phyloP scores from a whole-genome alignment of 2,329 filamentous ascomycete species.

The Trichoderma sp. region DNA sequence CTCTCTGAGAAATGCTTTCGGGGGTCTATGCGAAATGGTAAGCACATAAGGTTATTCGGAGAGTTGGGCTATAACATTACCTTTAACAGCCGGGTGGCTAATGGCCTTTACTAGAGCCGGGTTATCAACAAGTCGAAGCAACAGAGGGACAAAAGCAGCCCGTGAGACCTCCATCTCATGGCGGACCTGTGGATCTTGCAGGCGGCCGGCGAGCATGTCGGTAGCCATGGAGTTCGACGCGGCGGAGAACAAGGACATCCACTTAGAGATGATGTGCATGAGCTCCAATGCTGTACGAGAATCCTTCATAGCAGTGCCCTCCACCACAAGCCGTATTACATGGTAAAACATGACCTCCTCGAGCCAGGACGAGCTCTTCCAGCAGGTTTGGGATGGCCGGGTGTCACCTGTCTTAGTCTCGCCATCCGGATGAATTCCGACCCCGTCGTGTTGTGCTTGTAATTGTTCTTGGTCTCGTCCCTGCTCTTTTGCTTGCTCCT shows the following conservation, averaged over 20 bases:
- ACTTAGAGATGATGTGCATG: slow-evolving; percentile 50
- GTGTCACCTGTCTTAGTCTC: slow-evolving; percentile 24
- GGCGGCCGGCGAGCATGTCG: slow-evolving; percentile 46
- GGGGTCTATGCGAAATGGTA: slow-evolving; percentile 34
- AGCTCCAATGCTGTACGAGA: slow-evolving; percentile 49
- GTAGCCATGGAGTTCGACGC: slow-evolving; percentile 48
- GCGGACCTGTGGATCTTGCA: slow-evolving; percentile 43
- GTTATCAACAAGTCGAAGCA: slow-evolving; percentile 61
- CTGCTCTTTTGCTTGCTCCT: slow-evolving; percentile 12
- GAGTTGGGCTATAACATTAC: slow-evolving; percentile 31
- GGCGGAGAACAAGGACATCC: slow-evolving; percentile 57
- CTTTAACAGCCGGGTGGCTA: slow-evolving; percentile 50
- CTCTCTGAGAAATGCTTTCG: slow-evolving; percentile 50
- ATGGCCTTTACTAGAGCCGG: slow-evolving; percentile 52
- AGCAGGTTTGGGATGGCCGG: slow-evolving; percentile 36
- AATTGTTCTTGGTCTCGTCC: neutral
- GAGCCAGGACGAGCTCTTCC: slow-evolving; percentile 56
- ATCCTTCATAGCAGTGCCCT: slow-evolving; percentile 47
- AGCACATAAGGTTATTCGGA: neutral
- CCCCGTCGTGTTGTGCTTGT: neutral
- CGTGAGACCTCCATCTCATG: slow-evolving; percentile 60
- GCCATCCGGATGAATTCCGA: neutral
- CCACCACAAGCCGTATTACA: slow-evolving; percentile 79
- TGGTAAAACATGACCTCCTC: slow-evolving; percentile 94
- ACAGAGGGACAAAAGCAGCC: slow-evolving; percentile 61